Evolutionary conservation across 108 stramenopile genomes (phyloP).

Genomic region (Ochromonas danica): DNA sequence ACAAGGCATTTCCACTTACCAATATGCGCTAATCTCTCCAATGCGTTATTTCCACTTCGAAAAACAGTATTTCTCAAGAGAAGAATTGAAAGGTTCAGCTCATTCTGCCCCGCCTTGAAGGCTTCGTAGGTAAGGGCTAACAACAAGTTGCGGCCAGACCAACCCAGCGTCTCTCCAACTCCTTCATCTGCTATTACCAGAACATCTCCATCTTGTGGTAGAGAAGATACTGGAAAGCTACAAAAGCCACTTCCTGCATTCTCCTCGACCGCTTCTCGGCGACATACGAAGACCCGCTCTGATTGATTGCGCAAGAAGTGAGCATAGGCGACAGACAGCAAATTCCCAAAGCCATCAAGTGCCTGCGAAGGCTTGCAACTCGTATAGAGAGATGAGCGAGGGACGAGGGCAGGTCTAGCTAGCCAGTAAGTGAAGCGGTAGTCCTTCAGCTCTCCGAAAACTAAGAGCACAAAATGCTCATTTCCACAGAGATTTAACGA

Average conservation of each 20-base stretch:
- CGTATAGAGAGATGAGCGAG: conserved; percentile 34
- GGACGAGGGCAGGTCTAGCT: conserved; percentile 53
- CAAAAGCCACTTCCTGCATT: not conserved
- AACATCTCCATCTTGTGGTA: not conserved
- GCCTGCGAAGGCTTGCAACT: conserved; percentile 11
- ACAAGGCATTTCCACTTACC: not conserved
- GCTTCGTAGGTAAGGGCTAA: no score
- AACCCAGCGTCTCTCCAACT: no score
- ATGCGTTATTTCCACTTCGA: no score
- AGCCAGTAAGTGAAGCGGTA: conserved; percentile 61
- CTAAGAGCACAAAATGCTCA: conserved; percentile 48
- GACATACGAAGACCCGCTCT: not conserved
- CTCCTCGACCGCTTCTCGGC: not conserved
- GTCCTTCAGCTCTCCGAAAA: conserved; percentile 59
- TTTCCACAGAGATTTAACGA: conserved; percentile 40
- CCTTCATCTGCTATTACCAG: no score
- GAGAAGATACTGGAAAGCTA: conserved; percentile 1
- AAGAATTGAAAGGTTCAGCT: no score
- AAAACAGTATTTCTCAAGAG: no score
- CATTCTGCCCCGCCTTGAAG: no score
- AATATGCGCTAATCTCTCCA: no score
- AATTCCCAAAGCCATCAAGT: no score
- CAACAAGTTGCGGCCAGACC: no score
- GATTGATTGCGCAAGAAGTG: not conserved
- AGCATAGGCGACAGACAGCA: no score